Evolutionary conservation across 805 yeast genomes (phyloP).

Genomic region (Ogataea pilisensis): DNA sequence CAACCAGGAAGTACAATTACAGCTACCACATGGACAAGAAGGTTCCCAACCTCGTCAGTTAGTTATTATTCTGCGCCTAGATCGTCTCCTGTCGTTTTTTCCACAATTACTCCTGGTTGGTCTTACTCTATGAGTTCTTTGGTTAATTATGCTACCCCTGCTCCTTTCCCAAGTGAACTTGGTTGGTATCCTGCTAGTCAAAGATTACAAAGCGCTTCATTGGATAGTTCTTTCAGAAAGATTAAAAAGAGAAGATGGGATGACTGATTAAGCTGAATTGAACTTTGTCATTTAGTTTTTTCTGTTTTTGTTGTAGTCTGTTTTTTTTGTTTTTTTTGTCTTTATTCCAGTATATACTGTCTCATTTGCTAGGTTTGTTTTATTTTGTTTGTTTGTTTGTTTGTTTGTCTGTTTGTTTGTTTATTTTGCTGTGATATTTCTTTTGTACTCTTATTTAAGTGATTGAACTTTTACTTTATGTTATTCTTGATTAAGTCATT

Average conservation of each 20-base stretch:
- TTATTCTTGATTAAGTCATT: too few species aligned
- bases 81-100: slow-evolving; percentile 39
- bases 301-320: not conserved
- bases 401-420: too few species aligned
- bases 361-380: not conserved
- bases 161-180: slow-evolving; percentile 58
- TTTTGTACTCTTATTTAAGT: too few species aligned
- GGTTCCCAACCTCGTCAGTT: slow-evolving; percentile 64
- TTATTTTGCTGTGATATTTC: too few species aligned
- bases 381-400: too few species aligned
- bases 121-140: slow-evolving; percentile 59
- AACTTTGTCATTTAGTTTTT: not conserved
- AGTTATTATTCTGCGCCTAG: slow-evolving; percentile 50
- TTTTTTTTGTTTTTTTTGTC: not conserved
- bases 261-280: slow-evolving; percentile 10
- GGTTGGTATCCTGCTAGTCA: slow-evolving; percentile 63
- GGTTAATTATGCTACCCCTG: slow-evolving; percentile 68
- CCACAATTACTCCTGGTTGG: slow-evolving; percentile 88
- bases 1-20: slow-evolving; percentile 79
- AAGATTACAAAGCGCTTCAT: slow-evolving; percentile 37
- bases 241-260: slow-evolving; percentile 31
- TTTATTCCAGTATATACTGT: not conserved
- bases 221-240: slow-evolving; percentile 22
- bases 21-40: slow-evolving; percentile 58
- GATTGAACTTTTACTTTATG: too few species aligned